A percentile compares a stretch with the other conserved stretches of the same genome.
These are phyloP conservation scores for Aspergillus ibericus DNA, from an alignment of 2,329 filamentous ascomycete genomes.

Conservation along the genomic window DNA sequence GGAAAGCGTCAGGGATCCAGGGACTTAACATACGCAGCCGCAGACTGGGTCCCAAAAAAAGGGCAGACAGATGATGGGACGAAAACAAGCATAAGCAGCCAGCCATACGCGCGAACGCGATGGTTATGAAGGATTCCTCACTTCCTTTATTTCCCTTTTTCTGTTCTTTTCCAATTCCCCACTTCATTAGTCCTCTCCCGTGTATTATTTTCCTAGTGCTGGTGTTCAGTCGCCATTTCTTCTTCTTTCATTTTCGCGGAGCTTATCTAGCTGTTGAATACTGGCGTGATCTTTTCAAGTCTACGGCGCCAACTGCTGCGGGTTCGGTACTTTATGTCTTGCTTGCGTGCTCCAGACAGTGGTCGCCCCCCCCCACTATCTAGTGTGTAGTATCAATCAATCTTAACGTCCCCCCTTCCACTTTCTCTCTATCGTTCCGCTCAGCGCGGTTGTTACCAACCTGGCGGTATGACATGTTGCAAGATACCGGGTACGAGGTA, in stretches of 20 bases:
- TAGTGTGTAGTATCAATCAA: not conserved
- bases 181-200: conserved; percentile 7
- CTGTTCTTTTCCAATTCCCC: conserved; percentile 5
- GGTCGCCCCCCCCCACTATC: not conserved
- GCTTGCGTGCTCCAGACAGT: conserved; percentile 4
- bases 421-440: not conserved
- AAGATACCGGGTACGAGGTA: no score
- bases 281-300: conserved; percentile 18
- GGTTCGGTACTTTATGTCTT: conserved; percentile 8
- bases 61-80: not conserved
- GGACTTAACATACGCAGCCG: not conserved
- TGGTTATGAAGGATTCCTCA: conserved; percentile 4
- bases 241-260: no score
- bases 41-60: not conserved
- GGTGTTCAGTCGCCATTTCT: conserved; percentile 24
- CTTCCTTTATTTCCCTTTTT: conserved; percentile 13
- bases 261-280: conserved; percentile 8
- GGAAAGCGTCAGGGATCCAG: not conserved
- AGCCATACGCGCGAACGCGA: not conserved
- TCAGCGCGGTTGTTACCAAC: not conserved
- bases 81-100: not conserved
- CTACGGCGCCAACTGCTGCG: conserved; percentile 6
- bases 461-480: no score
- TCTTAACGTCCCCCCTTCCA: not conserved
- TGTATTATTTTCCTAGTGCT: conserved; percentile 19